Evolutionary conservation across 2,329 filamentous ascomycete species (phyloP).

Genomic region (Exophiala aquamarina): DNA sequence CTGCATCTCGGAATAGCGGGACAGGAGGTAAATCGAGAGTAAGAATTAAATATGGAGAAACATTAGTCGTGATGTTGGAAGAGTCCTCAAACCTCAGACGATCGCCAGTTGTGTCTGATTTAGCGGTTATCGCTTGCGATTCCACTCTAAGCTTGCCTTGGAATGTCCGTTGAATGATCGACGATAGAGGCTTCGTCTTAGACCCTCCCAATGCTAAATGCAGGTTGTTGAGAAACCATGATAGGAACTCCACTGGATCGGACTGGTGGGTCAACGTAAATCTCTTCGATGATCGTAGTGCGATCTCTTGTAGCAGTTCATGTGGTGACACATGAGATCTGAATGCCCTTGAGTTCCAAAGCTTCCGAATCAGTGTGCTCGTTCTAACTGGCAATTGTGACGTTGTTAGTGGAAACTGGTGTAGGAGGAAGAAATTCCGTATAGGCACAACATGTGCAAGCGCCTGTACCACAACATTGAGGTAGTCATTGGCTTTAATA

Average conservation of each 20-base stretch:
- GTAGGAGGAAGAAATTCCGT: constrained; percentile 87
- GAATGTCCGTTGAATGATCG: constrained; percentile 88
- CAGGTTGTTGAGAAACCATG: constrained; percentile 96
- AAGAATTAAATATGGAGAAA: constrained; percentile 81
- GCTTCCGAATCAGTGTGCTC: constrained; percentile 87
- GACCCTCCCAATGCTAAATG: constrained; percentile 89
- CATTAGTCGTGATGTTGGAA: constrained; percentile 73
- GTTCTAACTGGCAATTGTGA: constrained; percentile 86
- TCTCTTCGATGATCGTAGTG: constrained; percentile 83
- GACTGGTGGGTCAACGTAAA: constrained; percentile 90
- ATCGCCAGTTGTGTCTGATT: constrained; percentile 76
- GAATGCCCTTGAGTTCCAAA: constrained; percentile 97
- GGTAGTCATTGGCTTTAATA: constrained; percentile 98
- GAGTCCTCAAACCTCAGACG: constrained; percentile 91
- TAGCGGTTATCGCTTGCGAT: constrained; percentile 88
- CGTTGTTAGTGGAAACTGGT: constrained; percentile 67
- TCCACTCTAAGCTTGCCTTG: constrained; percentile 91
- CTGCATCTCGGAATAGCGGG: constrained; percentile 91
- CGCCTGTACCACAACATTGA: constrained; percentile 92
- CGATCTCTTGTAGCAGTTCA: constrained; percentile 93
- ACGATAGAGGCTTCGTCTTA: constrained; percentile 78
- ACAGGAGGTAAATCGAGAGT: constrained; percentile 90
- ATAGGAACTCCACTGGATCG: constrained; percentile 93
- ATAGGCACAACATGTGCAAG: constrained; percentile 86
- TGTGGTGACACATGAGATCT: constrained; percentile 96